Conservation (phyloP, 2,329 filamentous ascomycete genomes). For the Pseudovirgaria hyperparasitica region DNA sequence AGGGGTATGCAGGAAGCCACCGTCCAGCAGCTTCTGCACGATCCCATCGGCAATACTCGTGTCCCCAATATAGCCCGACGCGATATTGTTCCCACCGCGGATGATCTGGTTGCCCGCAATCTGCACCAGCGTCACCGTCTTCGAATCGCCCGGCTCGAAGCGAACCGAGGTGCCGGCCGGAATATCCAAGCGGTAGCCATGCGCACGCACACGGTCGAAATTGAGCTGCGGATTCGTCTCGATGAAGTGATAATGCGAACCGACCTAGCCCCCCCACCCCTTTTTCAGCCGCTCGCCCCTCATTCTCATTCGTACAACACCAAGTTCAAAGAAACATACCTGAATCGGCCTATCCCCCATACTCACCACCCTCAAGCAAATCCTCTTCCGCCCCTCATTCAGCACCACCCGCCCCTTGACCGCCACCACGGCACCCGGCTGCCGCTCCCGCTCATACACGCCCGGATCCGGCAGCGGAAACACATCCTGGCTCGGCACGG, state of each 20-base stretch:
- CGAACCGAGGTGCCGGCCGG: slow-evolving; percentile 82
- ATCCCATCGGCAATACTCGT: slow-evolving; percentile 51
- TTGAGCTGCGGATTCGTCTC: slow-evolving; percentile 84
- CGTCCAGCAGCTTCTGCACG: slow-evolving; percentile 50
- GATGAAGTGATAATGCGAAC: slow-evolving; percentile 92
- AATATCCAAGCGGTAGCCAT: slow-evolving; percentile 81
- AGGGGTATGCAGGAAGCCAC: slow-evolving; percentile 65
- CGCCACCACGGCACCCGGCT: slow-evolving; percentile 69
- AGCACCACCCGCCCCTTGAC: slow-evolving; percentile 57
- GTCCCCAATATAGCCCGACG: slow-evolving; percentile 57
- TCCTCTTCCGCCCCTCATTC: slow-evolving; percentile 62
- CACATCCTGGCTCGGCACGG: slow-evolving; percentile 53
- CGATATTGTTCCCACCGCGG: slow-evolving; percentile 70
- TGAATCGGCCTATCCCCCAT: slow-evolving; percentile 84
- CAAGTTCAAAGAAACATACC: slow-evolving; percentile 31
- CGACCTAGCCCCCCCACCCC: slow-evolving; percentile 37
- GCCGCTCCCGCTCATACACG: slow-evolving; percentile 54
- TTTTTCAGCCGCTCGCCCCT: neutral
- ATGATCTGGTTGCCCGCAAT: slow-evolving; percentile 74
- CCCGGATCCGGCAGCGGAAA: slow-evolving; percentile 54
- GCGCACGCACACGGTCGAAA: slow-evolving; percentile 73
- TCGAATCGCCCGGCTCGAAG: slow-evolving; percentile 87
- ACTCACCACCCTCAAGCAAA: slow-evolving; percentile 66
- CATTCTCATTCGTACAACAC: neutral
- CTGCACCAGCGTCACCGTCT: slow-evolving; percentile 80